Evolutionary conservation across 2,329 filamentous ascomycete genomes (phyloP).

Genomic region (Exophiala phaeomuriformis): DNA sequence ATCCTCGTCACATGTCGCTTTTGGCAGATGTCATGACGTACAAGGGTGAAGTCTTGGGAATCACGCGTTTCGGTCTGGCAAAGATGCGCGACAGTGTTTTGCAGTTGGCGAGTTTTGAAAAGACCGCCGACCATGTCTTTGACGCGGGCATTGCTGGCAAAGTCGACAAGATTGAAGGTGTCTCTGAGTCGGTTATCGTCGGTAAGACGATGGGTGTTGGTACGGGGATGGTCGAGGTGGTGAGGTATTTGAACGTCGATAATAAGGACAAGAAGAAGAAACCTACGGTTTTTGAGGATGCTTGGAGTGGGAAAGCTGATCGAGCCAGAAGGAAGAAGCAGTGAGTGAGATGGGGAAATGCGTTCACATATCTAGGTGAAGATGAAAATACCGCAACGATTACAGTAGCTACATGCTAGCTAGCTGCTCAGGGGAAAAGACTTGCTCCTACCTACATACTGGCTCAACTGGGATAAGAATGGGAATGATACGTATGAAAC

Average conservation of each 20-base stretch:
- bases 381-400: neutral
- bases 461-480: no score
- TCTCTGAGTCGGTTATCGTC: conserved; percentile 96
- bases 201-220: conserved; percentile 88
- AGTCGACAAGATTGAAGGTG: conserved; percentile 83
- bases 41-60: conserved; percentile 93
- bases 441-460: no score
- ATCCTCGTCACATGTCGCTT: conserved; percentile 95
- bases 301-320: conserved; percentile 29
- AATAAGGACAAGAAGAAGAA: conserved; percentile 52
- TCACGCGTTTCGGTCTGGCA: conserved; percentile 88
- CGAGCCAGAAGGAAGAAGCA: conserved; percentile 6
- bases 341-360: neutral
- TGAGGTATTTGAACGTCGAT: conserved; percentile 64
- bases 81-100: conserved; percentile 95
- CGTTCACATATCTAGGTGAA: neutral
- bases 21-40: conserved; percentile 98
- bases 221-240: conserved; percentile 86
- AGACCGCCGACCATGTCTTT: conserved; percentile 95
- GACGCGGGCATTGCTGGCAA: conserved; percentile 90
- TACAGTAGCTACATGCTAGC: neutral
- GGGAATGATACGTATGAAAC: no score
- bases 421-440: no score
- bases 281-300: conserved; percentile 61
- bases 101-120: conserved; percentile 93